These are phyloP conservation scores for Carex arenaria DNA, from an alignment of 202 grass and related monocot genomes.

Conservation along the genomic window DNA sequence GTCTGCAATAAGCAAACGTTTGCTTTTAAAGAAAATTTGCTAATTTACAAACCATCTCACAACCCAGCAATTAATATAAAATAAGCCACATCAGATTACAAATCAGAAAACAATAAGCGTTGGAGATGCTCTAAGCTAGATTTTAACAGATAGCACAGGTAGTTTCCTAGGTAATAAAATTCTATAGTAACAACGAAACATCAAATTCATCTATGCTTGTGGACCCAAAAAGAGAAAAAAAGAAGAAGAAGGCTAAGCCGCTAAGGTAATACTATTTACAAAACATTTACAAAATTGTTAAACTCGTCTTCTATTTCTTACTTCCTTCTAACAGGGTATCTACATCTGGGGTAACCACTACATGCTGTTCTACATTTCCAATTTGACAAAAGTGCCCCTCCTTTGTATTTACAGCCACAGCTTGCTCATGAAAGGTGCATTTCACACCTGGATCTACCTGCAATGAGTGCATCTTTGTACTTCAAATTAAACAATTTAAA, in stretches of 20 bases:
- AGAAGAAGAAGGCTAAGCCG: too few species aligned
- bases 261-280: not conserved
- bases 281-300: constrained; percentile 2
- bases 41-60: too few species aligned
- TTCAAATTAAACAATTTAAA: not conserved
- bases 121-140: not conserved
- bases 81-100: too few species aligned
- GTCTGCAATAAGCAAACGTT: too few species aligned
- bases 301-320: constrained; percentile 18
- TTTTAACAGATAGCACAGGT: not conserved
- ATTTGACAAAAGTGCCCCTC: constrained; percentile 38
- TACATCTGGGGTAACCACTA: constrained; percentile 50
- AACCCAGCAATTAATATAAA: too few species aligned
- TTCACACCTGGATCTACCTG: constrained; percentile 55
- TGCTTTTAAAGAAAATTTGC: too few species aligned
- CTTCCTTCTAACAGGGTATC: constrained; percentile 32
- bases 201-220: not conserved
- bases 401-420: constrained; percentile 45
- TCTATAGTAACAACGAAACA: not conserved
- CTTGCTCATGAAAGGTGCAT: constrained; percentile 37
- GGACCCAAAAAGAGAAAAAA: too few species aligned
- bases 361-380: constrained; percentile 41
- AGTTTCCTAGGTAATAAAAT: not conserved
- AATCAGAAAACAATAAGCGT: too few species aligned
- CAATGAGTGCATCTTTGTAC: not conserved